These are phyloP conservation scores for Tanacetum coccineum DNA, from an alignment of 129 eudicot species.

Conservation along the genomic window DNA sequence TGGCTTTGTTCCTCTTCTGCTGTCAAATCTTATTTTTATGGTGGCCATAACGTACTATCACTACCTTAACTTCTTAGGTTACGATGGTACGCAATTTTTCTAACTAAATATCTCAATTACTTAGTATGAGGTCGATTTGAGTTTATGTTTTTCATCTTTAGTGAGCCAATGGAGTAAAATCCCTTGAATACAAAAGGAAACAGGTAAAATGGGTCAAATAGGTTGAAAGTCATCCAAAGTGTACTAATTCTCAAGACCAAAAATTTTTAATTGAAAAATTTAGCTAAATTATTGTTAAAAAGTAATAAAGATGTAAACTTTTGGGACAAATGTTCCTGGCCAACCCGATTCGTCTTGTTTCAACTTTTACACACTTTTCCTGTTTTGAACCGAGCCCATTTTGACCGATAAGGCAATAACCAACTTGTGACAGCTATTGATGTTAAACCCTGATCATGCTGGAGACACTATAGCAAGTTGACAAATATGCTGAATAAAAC, in stretches of 20 bases:
- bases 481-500: neutral
- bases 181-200: neutral
- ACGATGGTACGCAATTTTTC: slow-evolving; percentile 63
- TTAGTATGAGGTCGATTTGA: neutral
- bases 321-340: no score
- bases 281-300: no score
- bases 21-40: slow-evolving; percentile 86
- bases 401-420: neutral
- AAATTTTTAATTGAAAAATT: no score
- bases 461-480: neutral
- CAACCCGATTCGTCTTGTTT: no score
- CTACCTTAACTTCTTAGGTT: slow-evolving; percentile 93
- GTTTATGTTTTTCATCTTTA: slow-evolving; percentile 1
- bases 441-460: neutral
- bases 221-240: neutral
- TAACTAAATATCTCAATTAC: neutral
- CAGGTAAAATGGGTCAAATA: neutral
- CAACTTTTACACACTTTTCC: no score
- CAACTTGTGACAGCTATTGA: neutral
- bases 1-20: slow-evolving; percentile 84
- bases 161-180: neutral
- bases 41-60: slow-evolving; percentile 86
- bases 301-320: no score
- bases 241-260: neutral
- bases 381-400: neutral